Evolutionary conservation across 768 basidiomycete genomes (phyloP), one percentile per base, ranked within the genome.

Genomic region (Mycena epipterygia): DNA sequence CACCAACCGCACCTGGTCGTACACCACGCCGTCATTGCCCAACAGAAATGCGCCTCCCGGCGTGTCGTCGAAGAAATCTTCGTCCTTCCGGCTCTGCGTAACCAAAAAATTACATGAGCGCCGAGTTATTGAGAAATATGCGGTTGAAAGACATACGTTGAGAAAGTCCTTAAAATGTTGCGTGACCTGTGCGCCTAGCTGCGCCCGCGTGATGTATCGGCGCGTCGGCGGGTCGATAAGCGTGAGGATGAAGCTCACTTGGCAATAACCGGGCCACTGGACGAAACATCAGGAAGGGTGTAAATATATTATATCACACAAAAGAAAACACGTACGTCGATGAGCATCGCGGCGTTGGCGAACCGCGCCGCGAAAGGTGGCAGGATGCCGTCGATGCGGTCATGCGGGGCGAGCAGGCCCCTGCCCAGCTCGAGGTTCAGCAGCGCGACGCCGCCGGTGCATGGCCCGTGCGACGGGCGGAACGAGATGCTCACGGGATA

Each of bases 241-340:
- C 23, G 44, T 64, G 5, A 73, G 61, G 19, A 69, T 37, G 27
- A 57, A 67, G 63, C 46, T 73, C 37, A 33, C 55, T 42, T 39
- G 52, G 14, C 59, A 35, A 13, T 73, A 73, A n/a, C 72, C 72
- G 14, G 72, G 72, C 72, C 72, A 73, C 67, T 72, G 62, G 12
- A 42, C 2, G 19, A 27, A 19, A 32, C 2, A 17, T 17, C 13
- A 29, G 14, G 29, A 49, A 19, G 11, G 32, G 3, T 44, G 41
- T 2, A 37, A n/a, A 21, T 3, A 5, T 12, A 2, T 23, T 17
- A 17, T 32, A 55, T n/a, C 37, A 30, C 29, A 27, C 12, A 35
- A 1, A 16, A 11, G 14, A 23, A 48, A 55, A 9, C 27, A 64
- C 64, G 25, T 39, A 69, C 67, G 5, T 67, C 56, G 29, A 73